Evolutionary conservation across 495 filamentous ascomycete species (phyloP), one percentile per base, ranked within the genome.

Genomic region (Penicillium verhagenii): DNA sequence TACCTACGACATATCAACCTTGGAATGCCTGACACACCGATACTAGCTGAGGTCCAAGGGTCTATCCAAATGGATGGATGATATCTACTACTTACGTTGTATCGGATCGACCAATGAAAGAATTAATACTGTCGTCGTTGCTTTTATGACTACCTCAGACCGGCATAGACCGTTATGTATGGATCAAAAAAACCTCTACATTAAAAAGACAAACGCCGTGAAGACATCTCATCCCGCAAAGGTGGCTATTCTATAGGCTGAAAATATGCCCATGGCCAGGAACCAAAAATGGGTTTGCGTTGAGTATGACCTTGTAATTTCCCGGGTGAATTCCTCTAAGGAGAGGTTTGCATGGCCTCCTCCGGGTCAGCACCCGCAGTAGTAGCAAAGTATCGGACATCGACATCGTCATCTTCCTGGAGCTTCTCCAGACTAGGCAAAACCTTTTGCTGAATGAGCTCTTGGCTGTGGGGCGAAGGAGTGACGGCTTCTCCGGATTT

Each of bases 371-470:
- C 71, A 50, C 82, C 76, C 44, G 87, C 87, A 61, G 83, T 87
- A 46, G 85, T 86, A 52, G 94, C 95, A 68, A 96, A 98, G 73
- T 91, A 98, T 63, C 94, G 83, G 62, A 98, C 94, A 76, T 98
- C 94, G 58, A 97, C 92, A 79, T 98, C 94, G 43, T 96, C 91
- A 66, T 98, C 94, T 73, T 87, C 86, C 76, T 95, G 90, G 58
- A 98, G 77, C 75, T 97, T 98, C 76, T 95, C 91, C 64, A 98
- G 69, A 67, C 87, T 92, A 23, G 94, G 92, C 64, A 96, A 74
- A 69, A 97, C 87, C 61, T 86, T 86, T 72, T 91, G 84, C 64
- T 92, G 85, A 65, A 97, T 92, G 56, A 97, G 79, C 57, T 94
- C 86, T 59, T 88, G 83, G 45, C 89, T 88, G 63, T 80, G 79